Evolutionary conservation across 805 yeast genomes (phyloP), one percentile per base, ranked within the genome.

Genomic region (Metschnikowia matae): DNA sequence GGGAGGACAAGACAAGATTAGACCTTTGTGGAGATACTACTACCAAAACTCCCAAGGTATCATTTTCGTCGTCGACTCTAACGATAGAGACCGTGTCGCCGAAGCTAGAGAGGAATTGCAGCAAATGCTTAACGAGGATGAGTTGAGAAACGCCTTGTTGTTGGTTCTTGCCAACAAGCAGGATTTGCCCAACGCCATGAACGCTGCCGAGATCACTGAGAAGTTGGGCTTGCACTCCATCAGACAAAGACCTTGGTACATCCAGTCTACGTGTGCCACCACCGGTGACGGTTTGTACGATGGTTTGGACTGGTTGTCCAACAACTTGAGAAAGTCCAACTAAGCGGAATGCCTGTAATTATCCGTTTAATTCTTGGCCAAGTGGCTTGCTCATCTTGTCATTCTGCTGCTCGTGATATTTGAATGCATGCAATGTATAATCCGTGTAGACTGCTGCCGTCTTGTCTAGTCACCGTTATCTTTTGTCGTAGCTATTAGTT

Each of bases 221-320:
- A 90, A 89, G 76, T 83, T 92, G 67, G 97, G 97, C 59, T 85
- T 92, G 69, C 97, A 91, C 74, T 89, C 97, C 50, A 86, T 94
- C 73, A 87, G 96, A 81, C 96, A 91, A 80, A 89, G 98, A 78
- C 96, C 96, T 67, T 94, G 99, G 99, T 92, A 87, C 79, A 92
- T 94, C 71, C 97, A 92, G 79, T 89, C 99, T 62, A 89, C 98
- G 58, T 91, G 98, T 79, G 99, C 99, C 62, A 92, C 97, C 61
- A 88, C 98, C 56, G 99, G 98, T 79, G 97, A 91, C 72, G 98
- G 98, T 80, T 56, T 58, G 59, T 61, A 57, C 69, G 63, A 69
- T 58, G 65, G 60, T 45, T 54, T 58, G 56, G 61, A 60, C 52
- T 55, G 62, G 60, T 55, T 62, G 62, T 61, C 62, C 52, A 58